These are phyloP conservation scores for Penicillium griseofulvum DNA, from an alignment of 2,329 filamentous ascomycete species.

Conservation along the genomic window DNA sequence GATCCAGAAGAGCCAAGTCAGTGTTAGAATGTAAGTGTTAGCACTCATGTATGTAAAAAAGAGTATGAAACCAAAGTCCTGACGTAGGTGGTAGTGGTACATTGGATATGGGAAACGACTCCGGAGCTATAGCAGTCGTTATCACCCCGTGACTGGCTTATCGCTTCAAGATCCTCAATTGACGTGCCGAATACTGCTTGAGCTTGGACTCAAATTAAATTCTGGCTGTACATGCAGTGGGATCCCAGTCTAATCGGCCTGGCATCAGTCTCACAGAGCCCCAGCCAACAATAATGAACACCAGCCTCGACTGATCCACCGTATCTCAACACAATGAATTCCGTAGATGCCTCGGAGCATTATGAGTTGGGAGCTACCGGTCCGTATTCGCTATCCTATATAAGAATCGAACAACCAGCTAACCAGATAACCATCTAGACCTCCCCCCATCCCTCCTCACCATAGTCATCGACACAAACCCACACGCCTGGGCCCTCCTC, in stretches of 20 bases:
- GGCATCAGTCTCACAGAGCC: neutral
- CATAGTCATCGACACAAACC: slow-evolving; percentile 93
- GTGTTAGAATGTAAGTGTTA: too few species aligned
- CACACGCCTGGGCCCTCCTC: slow-evolving; percentile 85
- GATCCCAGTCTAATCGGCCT: neutral
- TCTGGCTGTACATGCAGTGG: neutral
- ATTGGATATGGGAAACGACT: neutral
- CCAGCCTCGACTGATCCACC: slow-evolving; percentile 7
- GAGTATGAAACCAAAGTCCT: neutral
- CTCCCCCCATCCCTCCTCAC: slow-evolving; percentile 77
- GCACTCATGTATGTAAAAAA: neutral
- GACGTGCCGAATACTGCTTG: neutral
- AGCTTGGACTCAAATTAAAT: neutral
- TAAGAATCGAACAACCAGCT: neutral
- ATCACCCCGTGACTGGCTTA: slow-evolving; percentile 13
- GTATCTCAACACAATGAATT: slow-evolving; percentile 56
- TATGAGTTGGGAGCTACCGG: slow-evolving; percentile 50
- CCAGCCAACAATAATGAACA: slow-evolving; percentile 16
- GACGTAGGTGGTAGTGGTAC: neutral
- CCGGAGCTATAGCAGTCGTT: slow-evolving; percentile 1
- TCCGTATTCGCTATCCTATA: slow-evolving; percentile 23
- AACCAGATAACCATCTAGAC: slow-evolving; percentile 36
- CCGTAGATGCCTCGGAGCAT: slow-evolving; percentile 61
- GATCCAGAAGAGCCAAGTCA: neutral
- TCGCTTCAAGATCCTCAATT: slow-evolving; percentile 3